Conservation (phyloP, 805 yeast genomes). For the Wickerhamiella occidentalis region DNA sequence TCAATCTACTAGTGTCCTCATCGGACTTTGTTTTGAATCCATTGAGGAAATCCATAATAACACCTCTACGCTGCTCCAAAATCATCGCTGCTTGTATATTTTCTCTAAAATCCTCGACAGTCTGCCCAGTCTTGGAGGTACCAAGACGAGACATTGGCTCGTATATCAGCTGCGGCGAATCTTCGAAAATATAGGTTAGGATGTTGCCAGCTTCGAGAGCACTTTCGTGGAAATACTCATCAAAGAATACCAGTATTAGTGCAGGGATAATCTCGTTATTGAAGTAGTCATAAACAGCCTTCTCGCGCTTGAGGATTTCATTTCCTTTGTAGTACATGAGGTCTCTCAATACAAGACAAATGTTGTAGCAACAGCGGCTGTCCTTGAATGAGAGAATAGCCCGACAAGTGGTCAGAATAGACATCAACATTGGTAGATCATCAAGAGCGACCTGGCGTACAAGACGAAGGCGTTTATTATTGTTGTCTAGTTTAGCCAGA, state of each 20-base stretch:
- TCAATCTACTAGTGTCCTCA: constrained; percentile 28
- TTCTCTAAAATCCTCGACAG: constrained; percentile 51
- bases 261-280: constrained; percentile 58
- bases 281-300: constrained; percentile 53
- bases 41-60: constrained; percentile 64
- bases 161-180: constrained; percentile 2
- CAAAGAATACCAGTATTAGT: constrained; percentile 52
- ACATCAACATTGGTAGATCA: constrained; percentile 57
- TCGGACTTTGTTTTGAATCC: constrained; percentile 37
- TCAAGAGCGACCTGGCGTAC: constrained; percentile 55
- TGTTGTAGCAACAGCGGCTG: constrained; percentile 84
- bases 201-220: constrained; percentile 89
- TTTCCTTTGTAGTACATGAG: constrained; percentile 42
- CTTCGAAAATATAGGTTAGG: constrained; percentile 61
- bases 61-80: constrained; percentile 65
- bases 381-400: constrained; percentile 76
- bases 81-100: constrained; percentile 42
- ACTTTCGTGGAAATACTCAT: constrained; percentile 70
- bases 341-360: constrained; percentile 66
- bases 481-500: constrained; percentile 36
- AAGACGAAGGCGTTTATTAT: constrained; percentile 42
- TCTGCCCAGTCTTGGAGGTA: constrained; percentile 29
- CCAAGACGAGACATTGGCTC: constrained; percentile 6
- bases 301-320: constrained; percentile 54
- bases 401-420: constrained; percentile 60